These are phyloP conservation scores for Triticum urartu DNA, from an alignment of 176 grass and related monocot species.

Conservation along the genomic window DNA sequence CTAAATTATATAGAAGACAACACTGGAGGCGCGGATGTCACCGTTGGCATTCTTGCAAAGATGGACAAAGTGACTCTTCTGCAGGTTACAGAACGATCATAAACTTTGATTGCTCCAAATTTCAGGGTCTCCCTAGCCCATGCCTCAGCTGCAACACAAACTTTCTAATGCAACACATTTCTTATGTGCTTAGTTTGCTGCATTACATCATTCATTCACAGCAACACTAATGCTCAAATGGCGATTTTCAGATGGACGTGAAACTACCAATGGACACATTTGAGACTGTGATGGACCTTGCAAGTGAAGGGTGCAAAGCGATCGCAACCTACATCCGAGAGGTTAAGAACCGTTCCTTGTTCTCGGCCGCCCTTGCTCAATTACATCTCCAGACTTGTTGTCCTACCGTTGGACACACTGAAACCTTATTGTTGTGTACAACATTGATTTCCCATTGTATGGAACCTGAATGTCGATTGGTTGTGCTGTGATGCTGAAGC, in stretches of 20 bases:
- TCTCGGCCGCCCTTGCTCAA: neutral
- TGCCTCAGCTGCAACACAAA: constrained; percentile 6
- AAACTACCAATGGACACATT: constrained; percentile 88
- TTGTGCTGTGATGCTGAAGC: no score
- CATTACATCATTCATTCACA: constrained; percentile 4
- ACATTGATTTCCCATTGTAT: no score
- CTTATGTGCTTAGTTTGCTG: neutral
- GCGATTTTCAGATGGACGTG: constrained; percentile 72
- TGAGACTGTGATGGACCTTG: constrained; percentile 93
- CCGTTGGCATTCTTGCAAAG: constrained; percentile 83
- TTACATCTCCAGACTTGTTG: no score
- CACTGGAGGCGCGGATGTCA: constrained; percentile 89
- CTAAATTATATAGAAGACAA: constrained; percentile 94
- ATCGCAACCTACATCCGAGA: constrained; percentile 76
- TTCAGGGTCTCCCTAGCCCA: neutral
- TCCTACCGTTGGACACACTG: no score
- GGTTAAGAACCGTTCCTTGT: constrained; percentile 38
- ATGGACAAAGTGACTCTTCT: constrained; percentile 97
- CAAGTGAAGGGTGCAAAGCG: constrained; percentile 94
- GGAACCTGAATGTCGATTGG: no score
- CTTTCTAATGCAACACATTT: neutral
- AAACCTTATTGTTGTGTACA: no score
- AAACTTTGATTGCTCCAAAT: neutral
- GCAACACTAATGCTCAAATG: constrained; percentile 19
- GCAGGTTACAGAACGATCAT: constrained; percentile 56